phyloP scores from a whole-genome alignment of 2,329 filamentous ascomycete genomes.

The Fusarium oligoseptatum region DNA sequence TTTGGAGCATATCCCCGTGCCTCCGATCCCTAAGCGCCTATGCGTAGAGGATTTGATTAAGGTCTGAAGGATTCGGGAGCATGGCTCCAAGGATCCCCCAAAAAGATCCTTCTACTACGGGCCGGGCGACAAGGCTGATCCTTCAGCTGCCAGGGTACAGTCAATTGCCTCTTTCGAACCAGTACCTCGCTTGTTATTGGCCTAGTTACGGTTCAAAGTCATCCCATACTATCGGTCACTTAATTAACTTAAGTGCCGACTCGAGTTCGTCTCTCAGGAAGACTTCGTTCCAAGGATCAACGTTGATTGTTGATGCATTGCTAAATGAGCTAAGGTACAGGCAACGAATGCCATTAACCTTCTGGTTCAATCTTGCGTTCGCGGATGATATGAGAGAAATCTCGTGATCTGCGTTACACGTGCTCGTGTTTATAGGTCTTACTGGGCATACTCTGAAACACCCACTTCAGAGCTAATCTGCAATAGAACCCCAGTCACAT shows the following conservation, averaged over 20 bases:
- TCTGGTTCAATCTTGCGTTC: neutral
- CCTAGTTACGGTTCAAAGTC: neutral
- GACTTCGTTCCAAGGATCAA: neutral
- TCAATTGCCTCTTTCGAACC: neutral
- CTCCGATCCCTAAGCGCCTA: neutral
- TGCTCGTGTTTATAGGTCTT: neutral
- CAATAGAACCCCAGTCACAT: neutral
- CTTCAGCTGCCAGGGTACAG: neutral
- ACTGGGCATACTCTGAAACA: neutral
- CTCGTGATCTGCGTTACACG: neutral
- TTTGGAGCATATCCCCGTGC: neutral
- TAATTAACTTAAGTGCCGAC: neutral
- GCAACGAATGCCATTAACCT: neutral
- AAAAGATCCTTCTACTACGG: neutral
- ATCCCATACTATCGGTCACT: neutral
- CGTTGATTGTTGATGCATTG: neutral
- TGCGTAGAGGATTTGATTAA: neutral
- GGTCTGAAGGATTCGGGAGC: neutral
- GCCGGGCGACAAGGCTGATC: neutral
- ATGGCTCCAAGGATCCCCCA: neutral
- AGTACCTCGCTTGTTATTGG: fast-evolving
- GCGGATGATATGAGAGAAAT: neutral
- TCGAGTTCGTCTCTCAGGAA: neutral
- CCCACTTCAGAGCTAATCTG: neutral
- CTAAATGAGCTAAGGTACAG: neutral